Base-by-base conservation (phyloP, 2,329 filamentous ascomycete species). In the Penicillium palitans region DNA sequence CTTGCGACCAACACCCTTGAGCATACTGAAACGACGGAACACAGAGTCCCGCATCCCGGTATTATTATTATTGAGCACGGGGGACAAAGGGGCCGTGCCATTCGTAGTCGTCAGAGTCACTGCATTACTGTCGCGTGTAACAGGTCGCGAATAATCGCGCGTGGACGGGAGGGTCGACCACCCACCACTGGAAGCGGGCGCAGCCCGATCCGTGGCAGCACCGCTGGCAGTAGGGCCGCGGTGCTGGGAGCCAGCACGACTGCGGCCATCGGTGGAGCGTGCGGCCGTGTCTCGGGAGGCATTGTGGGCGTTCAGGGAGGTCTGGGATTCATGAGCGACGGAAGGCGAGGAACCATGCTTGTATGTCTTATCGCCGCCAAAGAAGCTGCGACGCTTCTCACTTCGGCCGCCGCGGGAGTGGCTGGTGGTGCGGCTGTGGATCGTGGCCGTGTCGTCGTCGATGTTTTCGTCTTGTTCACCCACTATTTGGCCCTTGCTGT, bases 1-100 rank as follows among this genome's bases (percentile, higher is more conserved):
- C 77, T 90, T 91, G 72, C 87, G 88, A 31, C 89, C 87, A 51
- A 92, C 81, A 9, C 72, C 72, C 72, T 89, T 90, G 69, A 96
- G 80, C 68, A 92, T 80, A 72, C 90, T 95, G 64, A 96, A 80
- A 69, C 91, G 79, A 78, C 91, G 93, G 76, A 88, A 86, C 64
- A 96, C 84, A 58, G 87, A 89, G 37, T 84, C 84, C 52, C 84
- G 83, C 68, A 74, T 70, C 25, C 70, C 72, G 39, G 66, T 60
- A 24, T 62, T 59, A 48, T 56, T 64, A 52, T 27, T 58, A 39
- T 78, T 69, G 4, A 76, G 74, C 29, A 73, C 70, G 39, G 75
- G 79, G 44, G 69, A 63, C 42, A 53, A 49, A 44, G 57, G 68
- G 57, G 58, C 65, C 61, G 55, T 59, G 9, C 61, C 52, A 46